phyloP scores from a whole-genome alignment of 345 rosid genomes.

The Adansonia digitata region DNA sequence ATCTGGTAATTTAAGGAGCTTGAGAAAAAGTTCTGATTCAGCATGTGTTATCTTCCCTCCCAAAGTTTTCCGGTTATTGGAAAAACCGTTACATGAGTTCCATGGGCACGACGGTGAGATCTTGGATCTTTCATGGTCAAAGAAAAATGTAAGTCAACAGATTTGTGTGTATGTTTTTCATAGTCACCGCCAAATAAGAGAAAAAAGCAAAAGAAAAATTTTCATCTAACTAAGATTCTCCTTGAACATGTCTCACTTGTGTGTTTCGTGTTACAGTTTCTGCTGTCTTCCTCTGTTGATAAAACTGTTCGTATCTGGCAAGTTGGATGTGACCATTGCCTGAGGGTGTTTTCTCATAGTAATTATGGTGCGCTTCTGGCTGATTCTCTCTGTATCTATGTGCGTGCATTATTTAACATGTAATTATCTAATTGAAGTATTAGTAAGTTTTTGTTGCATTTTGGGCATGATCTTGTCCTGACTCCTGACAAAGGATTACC shows the following conservation, averaged over 20 bases:
- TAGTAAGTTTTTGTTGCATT: neutral
- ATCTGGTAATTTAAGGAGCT: slow-evolving; percentile 38
- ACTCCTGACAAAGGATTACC: neutral
- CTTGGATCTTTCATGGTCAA: slow-evolving; percentile 80
- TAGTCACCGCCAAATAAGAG: neutral
- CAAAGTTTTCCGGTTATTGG: slow-evolving; percentile 62
- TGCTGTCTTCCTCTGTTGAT: slow-evolving; percentile 77
- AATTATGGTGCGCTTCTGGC: slow-evolving; percentile 53
- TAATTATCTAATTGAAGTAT: slow-evolving; percentile 2
- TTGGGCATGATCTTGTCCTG: neutral
- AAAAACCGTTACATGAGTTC: slow-evolving; percentile 69
- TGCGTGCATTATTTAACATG: slow-evolving; percentile 5
- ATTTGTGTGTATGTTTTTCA: neutral
- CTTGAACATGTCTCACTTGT: slow-evolving; percentile 3
- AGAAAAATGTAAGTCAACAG: slow-evolving; percentile 55
- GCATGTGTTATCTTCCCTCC: slow-evolving; percentile 83
- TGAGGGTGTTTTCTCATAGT: slow-evolving; percentile 57
- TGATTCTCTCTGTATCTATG: neutral
- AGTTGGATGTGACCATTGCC: slow-evolving; percentile 57
- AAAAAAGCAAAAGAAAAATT: neutral
- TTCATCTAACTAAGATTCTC: neutral
- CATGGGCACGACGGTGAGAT: slow-evolving; percentile 59
- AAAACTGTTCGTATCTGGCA: slow-evolving; percentile 79
- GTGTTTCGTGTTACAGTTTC: slow-evolving; percentile 50
- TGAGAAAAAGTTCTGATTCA: slow-evolving; percentile 65